Evolutionary conservation across 208 protist species (phyloP), one percentile per base, ranked within the genome.

Genomic region (Balamuthia mandrillaris): DNA sequence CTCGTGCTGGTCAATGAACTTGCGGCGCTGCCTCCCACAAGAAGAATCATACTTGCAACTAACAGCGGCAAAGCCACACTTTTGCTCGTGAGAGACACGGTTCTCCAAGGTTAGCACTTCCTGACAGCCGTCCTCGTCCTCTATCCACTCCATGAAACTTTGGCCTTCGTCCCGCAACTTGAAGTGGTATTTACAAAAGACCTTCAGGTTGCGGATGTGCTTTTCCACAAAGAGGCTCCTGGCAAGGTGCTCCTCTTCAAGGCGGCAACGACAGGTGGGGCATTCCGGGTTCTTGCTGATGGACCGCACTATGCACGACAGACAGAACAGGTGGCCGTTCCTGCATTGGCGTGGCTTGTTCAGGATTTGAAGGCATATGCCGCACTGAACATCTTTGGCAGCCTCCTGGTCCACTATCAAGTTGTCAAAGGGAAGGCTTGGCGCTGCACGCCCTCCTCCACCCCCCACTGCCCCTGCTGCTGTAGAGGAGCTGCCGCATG

Each of bases 171-270:
- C 41, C 31, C 83, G 54, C 27, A 51, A 61, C 52, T 84, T 86
- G 63, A 86, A 83, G 74, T 86, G 81, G 63, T 81, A 86, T 84
- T 84, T 89, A 70, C 87, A 89, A 52, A 29, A 86, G 27, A 89
- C 87, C 81, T 82, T 89, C 42, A 89, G 70, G 31, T 61, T 84
- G 45, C 74, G 42, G 5, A 89, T 41, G 52, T 85, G 70, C 41
- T 39, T 60, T 27, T 89, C 87, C n/a, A 86, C 83, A 60, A 89
- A 84, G 2, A 89, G 49, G 18, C 75, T 86, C 39, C 87, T 58
- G 27, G 58, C 66, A 39, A 89, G 58, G 41, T 47, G 41, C 12
- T 86, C 58, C 2, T 86, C 24, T 27, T 29, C 65, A 33, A 89
- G 56, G 12, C 52, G 56, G 24, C 51, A 63, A 41, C 87, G 72